phyloP scores from a whole-genome alignment of 2,329 filamentous ascomycete species.

The Exserohilum turcica region DNA sequence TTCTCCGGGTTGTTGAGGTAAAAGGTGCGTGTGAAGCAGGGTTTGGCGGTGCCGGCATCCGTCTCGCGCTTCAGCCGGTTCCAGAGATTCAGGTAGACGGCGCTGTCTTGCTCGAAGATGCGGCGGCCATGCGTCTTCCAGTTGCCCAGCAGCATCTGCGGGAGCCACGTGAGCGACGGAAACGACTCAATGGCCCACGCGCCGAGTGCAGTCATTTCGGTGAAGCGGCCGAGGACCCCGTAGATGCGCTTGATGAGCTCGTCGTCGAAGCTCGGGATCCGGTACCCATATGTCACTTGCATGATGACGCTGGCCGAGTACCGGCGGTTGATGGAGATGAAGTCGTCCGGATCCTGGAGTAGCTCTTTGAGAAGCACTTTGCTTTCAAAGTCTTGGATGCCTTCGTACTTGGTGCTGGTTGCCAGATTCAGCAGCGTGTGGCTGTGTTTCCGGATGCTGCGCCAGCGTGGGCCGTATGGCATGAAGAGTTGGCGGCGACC shows the following conservation, averaged over 20 bases:
- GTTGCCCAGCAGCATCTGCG: constrained; percentile 39
- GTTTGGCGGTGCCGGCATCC: constrained; percentile 32
- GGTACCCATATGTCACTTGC: constrained; percentile 44
- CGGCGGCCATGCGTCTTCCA: constrained; percentile 34
- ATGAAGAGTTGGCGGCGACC: constrained; percentile 55
- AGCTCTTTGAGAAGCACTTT: constrained; percentile 53
- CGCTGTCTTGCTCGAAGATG: constrained; percentile 38
- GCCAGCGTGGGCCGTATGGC: constrained; percentile 48
- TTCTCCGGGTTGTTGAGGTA: constrained; percentile 40
- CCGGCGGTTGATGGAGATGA: constrained; percentile 39
- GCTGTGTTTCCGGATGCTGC: constrained; percentile 47
- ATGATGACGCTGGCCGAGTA: constrained; percentile 44
- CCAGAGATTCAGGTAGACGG: constrained; percentile 44
- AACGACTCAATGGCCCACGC: constrained; percentile 39
- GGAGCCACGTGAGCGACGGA: constrained; percentile 36
- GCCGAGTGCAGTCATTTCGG: constrained; percentile 37
- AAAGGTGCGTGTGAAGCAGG: constrained; percentile 46
- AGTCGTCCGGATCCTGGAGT: constrained; percentile 42
- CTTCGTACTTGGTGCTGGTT: constrained; percentile 44
- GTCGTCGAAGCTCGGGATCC: constrained; percentile 41
- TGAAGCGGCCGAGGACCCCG: constrained; percentile 39
- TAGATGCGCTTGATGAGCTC: constrained; percentile 42
- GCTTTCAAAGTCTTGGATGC: constrained; percentile 55
- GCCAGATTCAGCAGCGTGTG: constrained; percentile 38
- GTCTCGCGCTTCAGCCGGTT: constrained; percentile 38